These are phyloP conservation scores for Myriosclerotinia duriaeana DNA, from an alignment of 2,329 filamentous ascomycete genomes.

Conservation along the genomic window DNA sequence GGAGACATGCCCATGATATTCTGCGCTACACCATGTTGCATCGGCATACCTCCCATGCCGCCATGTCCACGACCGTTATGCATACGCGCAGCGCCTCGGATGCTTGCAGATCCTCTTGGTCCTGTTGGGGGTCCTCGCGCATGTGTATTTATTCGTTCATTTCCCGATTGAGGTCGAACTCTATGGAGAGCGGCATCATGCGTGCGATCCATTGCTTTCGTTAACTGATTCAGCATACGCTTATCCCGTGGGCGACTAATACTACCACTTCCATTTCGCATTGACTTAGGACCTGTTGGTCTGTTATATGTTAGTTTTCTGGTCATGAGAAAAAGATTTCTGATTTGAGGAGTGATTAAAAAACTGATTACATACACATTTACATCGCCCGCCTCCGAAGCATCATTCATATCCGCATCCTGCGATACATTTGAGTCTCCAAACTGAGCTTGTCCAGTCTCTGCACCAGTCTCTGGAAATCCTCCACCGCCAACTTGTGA, in stretches of 20 bases:
- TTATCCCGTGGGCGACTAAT: slow-evolving; percentile 63
- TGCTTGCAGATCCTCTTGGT: slow-evolving; percentile 54
- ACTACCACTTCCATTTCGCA: slow-evolving; percentile 67
- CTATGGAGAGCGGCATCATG: slow-evolving; percentile 77
- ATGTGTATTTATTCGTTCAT: slow-evolving; percentile 80
- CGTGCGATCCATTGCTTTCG: slow-evolving; percentile 76
- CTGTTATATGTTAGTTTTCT: slow-evolving; percentile 53
- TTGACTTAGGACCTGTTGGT: slow-evolving; percentile 90
- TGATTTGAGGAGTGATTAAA: neutral
- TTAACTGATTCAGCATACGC: slow-evolving; percentile 81
- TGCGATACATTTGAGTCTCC: slow-evolving; percentile 51
- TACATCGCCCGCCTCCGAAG: slow-evolving; percentile 47
- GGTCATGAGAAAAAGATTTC: slow-evolving; percentile 13
- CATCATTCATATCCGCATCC: slow-evolving; percentile 73
- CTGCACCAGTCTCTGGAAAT: slow-evolving; percentile 18
- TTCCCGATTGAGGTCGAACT: slow-evolving; percentile 68
- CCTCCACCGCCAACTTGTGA: slow-evolving; percentile 56
- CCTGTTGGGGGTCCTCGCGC: slow-evolving; percentile 69
- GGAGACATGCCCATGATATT: slow-evolving; percentile 56
- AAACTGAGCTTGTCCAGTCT: slow-evolving; percentile 53
- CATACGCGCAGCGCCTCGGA: slow-evolving; percentile 40
- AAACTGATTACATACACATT: slow-evolving; percentile 54
- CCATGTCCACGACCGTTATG: slow-evolving; percentile 50
- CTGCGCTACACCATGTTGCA: slow-evolving; percentile 45
- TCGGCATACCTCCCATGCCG: slow-evolving; percentile 45